Percentiles rank a stretch among this genome's conserved stretches.
phyloP scores from a whole-genome alignment of 1,139 yeast genomes.

The Suhomyces atakaporum region DNA sequence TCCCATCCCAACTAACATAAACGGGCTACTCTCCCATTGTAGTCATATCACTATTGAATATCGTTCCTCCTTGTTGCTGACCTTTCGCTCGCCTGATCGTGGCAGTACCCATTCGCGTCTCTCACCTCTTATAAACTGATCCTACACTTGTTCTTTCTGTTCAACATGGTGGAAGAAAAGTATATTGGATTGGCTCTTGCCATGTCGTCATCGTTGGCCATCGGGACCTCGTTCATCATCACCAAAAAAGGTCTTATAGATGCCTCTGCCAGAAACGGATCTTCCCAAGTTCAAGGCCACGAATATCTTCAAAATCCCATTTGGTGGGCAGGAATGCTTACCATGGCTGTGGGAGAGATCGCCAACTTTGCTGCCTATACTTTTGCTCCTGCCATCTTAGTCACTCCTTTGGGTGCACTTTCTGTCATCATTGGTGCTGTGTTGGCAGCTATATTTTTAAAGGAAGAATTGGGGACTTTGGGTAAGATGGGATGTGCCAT shows the following conservation, averaged over 20 bases:
- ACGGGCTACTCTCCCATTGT: no score
- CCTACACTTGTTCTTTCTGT: conserved; percentile 1
- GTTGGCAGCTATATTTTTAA: conserved; percentile 78
- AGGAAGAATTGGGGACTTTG: conserved; percentile 82
- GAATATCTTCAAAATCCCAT: conserved; percentile 81
- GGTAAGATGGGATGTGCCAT: conserved; percentile 97
- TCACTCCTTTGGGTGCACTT: conserved; percentile 89
- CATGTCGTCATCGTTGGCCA: conserved; percentile 83
- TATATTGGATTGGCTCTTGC: conserved; percentile 90
- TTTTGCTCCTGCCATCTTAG: conserved; percentile 91
- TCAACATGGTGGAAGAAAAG: conserved; percentile 64
- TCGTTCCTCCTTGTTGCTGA: no score
- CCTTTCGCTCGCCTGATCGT: no score
- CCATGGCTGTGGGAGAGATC: conserved; percentile 90
- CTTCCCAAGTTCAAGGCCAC: conserved; percentile 63
- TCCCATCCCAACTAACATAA: no score
- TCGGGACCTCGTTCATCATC: conserved; percentile 86
- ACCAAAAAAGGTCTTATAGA: conserved; percentile 85
- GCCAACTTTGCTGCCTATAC: conserved; percentile 96
- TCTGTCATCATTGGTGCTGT: conserved; percentile 91
- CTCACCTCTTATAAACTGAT: conserved; percentile 6
- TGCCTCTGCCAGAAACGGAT: conserved; percentile 65
- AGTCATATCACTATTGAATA: no score
- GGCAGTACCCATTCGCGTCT: conserved; percentile 5
- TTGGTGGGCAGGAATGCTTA: conserved; percentile 93